Percentiles rank a stretch among this genome's conserved stretches.
Conservation (phyloP, 805 yeast species). For the Yarrowia porcina region DNA sequence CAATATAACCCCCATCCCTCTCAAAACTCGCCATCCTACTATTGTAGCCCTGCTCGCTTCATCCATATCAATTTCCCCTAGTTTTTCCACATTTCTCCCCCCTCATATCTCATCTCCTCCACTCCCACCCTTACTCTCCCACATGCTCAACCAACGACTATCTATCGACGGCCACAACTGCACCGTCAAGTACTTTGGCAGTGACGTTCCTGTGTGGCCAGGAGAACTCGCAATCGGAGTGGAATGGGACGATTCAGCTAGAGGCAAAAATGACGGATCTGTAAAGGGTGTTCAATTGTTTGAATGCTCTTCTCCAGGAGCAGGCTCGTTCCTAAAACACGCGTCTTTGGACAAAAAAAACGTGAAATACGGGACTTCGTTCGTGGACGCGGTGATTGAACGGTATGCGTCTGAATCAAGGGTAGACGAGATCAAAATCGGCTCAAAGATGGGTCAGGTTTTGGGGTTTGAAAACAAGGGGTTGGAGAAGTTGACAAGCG, state of each 20-base stretch:
- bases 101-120: no score
- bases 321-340: conserved; percentile 65
- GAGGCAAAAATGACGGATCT: conserved; percentile 74
- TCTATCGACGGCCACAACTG: conserved; percentile 3
- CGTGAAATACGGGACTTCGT: conserved; percentile 46
- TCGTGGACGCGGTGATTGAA: conserved; percentile 49
- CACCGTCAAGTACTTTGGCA: background rate
- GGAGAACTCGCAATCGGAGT: conserved; percentile 59
- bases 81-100: no score
- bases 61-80: no score
- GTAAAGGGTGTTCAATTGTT: conserved; percentile 58
- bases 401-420: conserved; percentile 31
- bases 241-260: conserved; percentile 72
- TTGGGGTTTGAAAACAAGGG: conserved; percentile 57
- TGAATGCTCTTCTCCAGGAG: conserved; percentile 37
- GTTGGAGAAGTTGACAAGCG: background rate
- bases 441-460: conserved; percentile 56
- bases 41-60: no score
- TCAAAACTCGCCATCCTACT: no score
- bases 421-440: conserved; percentile 18
- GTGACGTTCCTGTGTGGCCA: conserved; percentile 49
- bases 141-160: background rate
- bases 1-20: no score
- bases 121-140: no score
- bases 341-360: conserved; percentile 40